phyloP scores from a whole-genome alignment of 345 rosid genomes.

The Murraya paniculata region DNA sequence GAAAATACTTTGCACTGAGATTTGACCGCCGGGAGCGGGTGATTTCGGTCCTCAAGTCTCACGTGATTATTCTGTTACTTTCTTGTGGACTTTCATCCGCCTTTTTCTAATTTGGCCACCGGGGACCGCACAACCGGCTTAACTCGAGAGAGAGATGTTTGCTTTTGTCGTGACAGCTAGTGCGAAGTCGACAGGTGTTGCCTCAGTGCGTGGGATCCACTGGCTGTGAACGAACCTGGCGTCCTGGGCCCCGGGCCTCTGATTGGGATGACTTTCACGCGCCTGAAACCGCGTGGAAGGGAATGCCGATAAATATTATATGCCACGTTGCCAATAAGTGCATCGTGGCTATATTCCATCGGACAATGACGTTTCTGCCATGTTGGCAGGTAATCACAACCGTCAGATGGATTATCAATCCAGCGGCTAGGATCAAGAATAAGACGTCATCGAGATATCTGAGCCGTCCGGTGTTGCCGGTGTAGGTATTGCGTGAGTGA shows the following conservation, averaged over 20 bases:
- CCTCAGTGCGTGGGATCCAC: not conserved
- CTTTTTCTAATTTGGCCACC: not conserved
- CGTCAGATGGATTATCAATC: slow-evolving; percentile 15
- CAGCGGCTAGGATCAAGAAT: slow-evolving; percentile 16
- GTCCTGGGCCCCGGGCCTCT: not conserved
- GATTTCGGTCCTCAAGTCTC: slow-evolving; percentile 12
- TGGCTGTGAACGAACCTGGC: not conserved
- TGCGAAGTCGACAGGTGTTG: slow-evolving; percentile 5
- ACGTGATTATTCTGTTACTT: slow-evolving; percentile 6
- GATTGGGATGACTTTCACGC: not conserved
- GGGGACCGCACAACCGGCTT: slow-evolving; percentile 6
- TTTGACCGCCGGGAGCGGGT: slow-evolving; percentile 25
- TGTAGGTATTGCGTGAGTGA: slow-evolving; percentile 20
- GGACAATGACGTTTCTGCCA: slow-evolving; percentile 51
- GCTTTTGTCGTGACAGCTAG: not conserved
- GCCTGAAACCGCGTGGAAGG: not conserved
- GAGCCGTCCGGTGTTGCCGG: slow-evolving; percentile 32
- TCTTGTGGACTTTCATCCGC: not conserved
- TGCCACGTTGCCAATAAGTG: slow-evolving; percentile 34
- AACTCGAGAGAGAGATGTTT: not conserved
- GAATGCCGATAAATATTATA: not conserved
- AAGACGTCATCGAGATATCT: slow-evolving; percentile 15
- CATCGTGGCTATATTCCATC: slow-evolving; percentile 34
- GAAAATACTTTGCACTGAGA: not conserved
- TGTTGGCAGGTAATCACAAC: slow-evolving; percentile 33